Conservation (phyloP, 164 flowering plant genomes). For the Vitis vinifera region DNA sequence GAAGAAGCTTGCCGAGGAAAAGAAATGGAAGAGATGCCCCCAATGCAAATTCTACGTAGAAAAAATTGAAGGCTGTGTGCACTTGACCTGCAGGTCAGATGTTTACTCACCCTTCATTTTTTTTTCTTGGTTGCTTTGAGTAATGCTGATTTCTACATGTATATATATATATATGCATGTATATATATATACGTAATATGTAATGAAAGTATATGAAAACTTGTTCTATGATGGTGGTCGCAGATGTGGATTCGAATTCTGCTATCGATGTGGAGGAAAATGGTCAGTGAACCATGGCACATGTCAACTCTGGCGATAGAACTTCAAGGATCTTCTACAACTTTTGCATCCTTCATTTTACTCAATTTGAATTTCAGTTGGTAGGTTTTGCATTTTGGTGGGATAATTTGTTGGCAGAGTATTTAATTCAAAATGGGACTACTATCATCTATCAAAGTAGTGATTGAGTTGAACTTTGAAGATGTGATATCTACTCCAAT, state of each 20-base stretch:
- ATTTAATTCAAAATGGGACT: too few species aligned
- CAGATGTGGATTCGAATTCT: conserved; percentile 15
- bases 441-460: too few species aligned
- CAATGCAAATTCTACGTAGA: conserved; percentile 33
- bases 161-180: too few species aligned
- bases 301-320: neutral
- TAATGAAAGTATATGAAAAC: too few species aligned
- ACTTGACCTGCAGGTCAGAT: conserved; percentile 28
- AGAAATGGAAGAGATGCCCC: conserved; percentile 39
- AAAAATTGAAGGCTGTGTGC: conserved; percentile 25
- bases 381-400: too few species aligned
- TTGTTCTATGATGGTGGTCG: neutral
- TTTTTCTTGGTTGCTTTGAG: neutral
- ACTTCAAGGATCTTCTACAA: neutral
- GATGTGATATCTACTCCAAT: too few species aligned
- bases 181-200: too few species aligned
- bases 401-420: too few species aligned
- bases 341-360: too few species aligned
- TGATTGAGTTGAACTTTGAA: too few species aligned
- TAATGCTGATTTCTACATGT: too few species aligned
- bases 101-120: neutral
- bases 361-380: too few species aligned
- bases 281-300: conserved; percentile 4
- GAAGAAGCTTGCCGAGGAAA: conserved; percentile 25
- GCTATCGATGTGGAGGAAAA: conserved; percentile 15